Evolutionary conservation across 805 yeast species (phyloP).

Genomic region (Candida ipomoeae): DNA sequence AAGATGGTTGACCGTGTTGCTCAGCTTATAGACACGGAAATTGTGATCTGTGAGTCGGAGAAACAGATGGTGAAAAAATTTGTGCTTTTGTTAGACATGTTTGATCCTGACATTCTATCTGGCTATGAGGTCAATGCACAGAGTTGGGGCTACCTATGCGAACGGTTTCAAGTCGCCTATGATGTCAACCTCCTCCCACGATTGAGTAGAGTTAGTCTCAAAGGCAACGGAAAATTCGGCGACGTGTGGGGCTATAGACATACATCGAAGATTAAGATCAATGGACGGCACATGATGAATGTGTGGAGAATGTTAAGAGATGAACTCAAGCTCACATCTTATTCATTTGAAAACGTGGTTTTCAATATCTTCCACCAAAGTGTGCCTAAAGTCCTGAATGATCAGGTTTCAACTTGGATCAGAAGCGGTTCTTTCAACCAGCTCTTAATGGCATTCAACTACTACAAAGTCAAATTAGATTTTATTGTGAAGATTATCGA

Average conservation of each 20-base stretch:
- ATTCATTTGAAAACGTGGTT: conserved; percentile 72
- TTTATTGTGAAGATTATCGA: conserved; percentile 47
- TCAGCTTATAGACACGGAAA: conserved; percentile 1
- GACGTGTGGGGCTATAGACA: conserved; percentile 82
- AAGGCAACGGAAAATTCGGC: conserved; percentile 49
- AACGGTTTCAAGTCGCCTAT: conserved; percentile 46
- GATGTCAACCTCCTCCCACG: conserved; percentile 53
- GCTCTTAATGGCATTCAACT: conserved; percentile 38
- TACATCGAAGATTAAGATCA: conserved; percentile 61
- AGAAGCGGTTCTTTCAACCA: conserved; percentile 34
- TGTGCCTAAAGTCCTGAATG: conserved; percentile 57
- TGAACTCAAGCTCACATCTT: conserved; percentile 61
- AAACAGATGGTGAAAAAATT: conserved; percentile 53
- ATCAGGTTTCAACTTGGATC: conserved; percentile 42
- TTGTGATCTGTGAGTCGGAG: conserved; percentile 38
- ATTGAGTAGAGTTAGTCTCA: conserved; percentile 54
- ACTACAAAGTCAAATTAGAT: conserved; percentile 43
- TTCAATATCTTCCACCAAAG: conserved; percentile 63
- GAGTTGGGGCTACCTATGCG: conserved; percentile 90
- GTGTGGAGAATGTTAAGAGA: conserved; percentile 74
- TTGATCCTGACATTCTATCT: conserved; percentile 84
- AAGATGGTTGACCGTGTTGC: conserved; percentile 5
- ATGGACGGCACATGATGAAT: conserved; percentile 82
- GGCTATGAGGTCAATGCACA: conserved; percentile 78
- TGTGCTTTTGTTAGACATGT: conserved; percentile 48